Conservation (phyloP, 768 basidiomycete genomes). For the Hygrocybe punicea region DNA sequence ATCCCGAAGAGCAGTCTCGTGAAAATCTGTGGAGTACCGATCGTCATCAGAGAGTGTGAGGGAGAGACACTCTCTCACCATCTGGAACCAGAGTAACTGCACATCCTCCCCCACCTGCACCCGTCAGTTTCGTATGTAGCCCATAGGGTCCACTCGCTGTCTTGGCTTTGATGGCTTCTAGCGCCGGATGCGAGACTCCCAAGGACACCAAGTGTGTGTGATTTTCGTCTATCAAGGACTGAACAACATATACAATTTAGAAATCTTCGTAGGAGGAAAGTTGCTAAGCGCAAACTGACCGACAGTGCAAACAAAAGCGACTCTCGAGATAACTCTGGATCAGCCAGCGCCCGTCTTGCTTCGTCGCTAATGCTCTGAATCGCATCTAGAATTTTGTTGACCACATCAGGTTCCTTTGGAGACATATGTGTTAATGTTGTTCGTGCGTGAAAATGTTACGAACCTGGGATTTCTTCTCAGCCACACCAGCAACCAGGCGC, state of each 20-base stretch:
- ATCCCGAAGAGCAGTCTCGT: conserved; percentile 51
- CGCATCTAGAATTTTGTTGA: conserved; percentile 69
- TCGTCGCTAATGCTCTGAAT: conserved; percentile 87
- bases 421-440: conserved; percentile 7
- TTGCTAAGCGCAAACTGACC: conserved; percentile 45
- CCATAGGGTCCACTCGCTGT: conserved; percentile 61
- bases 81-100: conserved; percentile 94
- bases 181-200: conserved; percentile 84
- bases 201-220: conserved; percentile 79
- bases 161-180: conserved; percentile 77
- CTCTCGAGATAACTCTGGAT: conserved; percentile 64
- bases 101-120: conserved; percentile 98
- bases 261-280: conserved; percentile 8
- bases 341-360: conserved; percentile 70
- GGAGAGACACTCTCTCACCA: conserved; percentile 56
- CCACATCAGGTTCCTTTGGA: conserved; percentile 76
- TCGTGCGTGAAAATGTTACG: not conserved
- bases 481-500: conserved; percentile 87
- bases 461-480: conserved; percentile 61
- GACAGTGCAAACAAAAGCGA: conserved; percentile 64
- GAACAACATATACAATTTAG: conserved; percentile 5
- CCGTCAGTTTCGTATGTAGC: conserved; percentile 91
- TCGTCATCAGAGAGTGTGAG: not conserved
- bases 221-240: conserved; percentile 87
- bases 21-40: conserved; percentile 61